A percentile compares a stretch with the other conserved stretches of the same genome.
Evolutionary conservation across 2,329 filamentous ascomycete species (phyloP).

Genomic region (Annulohypoxylon truncatum): DNA sequence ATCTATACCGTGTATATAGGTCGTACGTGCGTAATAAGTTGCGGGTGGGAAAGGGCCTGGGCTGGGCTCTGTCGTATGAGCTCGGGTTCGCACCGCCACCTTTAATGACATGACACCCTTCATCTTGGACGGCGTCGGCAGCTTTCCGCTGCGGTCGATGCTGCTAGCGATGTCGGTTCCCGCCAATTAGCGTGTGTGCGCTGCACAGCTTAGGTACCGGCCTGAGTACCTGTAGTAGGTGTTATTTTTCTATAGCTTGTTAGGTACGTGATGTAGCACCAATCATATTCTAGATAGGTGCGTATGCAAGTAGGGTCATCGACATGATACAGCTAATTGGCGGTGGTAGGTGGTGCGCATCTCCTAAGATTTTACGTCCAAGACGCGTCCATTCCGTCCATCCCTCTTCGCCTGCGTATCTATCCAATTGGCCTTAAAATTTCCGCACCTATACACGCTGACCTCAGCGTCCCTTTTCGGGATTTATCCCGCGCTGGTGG

Average conservation of each 20-base stretch:
- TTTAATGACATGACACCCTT: conserved; percentile 11
- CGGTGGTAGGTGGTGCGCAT: conserved; percentile 4
- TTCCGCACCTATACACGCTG: not conserved
- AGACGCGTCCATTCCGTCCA: not conserved
- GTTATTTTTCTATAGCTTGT: not conserved
- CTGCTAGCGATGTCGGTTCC: conserved; percentile 20
- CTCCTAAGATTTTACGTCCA: not conserved
- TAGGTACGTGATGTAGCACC: not conserved
- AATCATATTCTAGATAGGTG: not conserved
- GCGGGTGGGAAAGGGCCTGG: conserved; percentile 7
- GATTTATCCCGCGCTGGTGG: conserved; percentile 10
- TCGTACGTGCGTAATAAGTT: not conserved
- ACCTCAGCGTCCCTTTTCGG: conserved; percentile 19
- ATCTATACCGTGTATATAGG: not conserved
- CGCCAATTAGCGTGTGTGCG: not conserved
- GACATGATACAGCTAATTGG: not conserved
- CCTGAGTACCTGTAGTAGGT: not conserved
- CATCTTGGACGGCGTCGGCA: not conserved
- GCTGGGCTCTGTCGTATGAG: not conserved
- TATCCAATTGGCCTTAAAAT: conserved; percentile 5
- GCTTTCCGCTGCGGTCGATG: conserved; percentile 8
- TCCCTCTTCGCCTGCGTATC: not conserved
- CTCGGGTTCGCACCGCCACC: conserved; percentile 21
- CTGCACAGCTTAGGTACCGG: not conserved
- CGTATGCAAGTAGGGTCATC: conserved; percentile 21